Percentiles rank a stretch among this genome's conserved stretches.
Evolutionary conservation across 2,329 filamentous ascomycete genomes (phyloP).

Genomic region (Colletotrichum somersetense): DNA sequence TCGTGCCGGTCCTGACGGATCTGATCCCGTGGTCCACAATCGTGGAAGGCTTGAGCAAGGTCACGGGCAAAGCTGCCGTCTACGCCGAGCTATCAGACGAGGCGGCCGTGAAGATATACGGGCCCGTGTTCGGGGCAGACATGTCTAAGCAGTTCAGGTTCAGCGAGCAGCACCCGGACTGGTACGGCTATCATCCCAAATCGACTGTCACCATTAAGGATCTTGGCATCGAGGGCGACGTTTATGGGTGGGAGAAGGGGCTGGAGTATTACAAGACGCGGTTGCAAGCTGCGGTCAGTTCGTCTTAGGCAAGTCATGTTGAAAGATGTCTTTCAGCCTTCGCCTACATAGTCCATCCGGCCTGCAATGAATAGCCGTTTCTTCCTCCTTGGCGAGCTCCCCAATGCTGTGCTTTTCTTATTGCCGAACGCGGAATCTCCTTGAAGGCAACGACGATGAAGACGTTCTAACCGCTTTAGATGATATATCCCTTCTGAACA

Average conservation of each 20-base stretch:
- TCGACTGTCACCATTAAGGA: background rate
- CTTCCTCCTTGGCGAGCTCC: background rate
- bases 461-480: background rate
- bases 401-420: background rate
- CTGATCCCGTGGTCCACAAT: slow-evolving; percentile 45
- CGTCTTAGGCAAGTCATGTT: background rate
- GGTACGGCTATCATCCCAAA: background rate
- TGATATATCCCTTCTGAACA: too few relatives aligned
- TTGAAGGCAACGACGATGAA: background rate
- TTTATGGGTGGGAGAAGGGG: background rate
- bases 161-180: slow-evolving; percentile 11
- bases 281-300: background rate
- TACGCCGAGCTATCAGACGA: background rate
- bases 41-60: background rate
- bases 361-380: background rate
- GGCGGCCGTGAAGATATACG: background rate
- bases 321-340: background rate
- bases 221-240: slow-evolving; percentile 6
- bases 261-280: background rate
- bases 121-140: slow-evolving; percentile 13
- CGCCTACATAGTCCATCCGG: background rate
- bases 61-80: background rate
- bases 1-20: slow-evolving; percentile 46
- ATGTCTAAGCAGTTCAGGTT: slow-evolving; percentile 2
- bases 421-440: background rate